These are phyloP conservation scores for Medicago ruthenica DNA, from an alignment of 306 rosid genomes.

Conservation along the genomic window DNA sequence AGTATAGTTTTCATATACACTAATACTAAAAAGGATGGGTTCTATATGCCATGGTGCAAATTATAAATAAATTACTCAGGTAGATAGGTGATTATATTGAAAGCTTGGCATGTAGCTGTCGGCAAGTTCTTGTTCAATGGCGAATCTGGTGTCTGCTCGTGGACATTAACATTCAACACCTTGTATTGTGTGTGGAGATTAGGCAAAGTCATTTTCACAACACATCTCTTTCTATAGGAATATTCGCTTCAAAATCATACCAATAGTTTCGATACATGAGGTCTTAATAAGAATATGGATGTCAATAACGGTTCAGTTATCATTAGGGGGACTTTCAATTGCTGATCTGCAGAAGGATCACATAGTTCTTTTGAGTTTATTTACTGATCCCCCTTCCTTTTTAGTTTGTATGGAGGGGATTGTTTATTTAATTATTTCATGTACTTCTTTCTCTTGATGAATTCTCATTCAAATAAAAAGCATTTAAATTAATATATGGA, in stretches of 20 bases:
- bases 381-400: background rate
- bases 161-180: constrained; percentile 15
- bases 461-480: constrained; percentile 8
- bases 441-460: background rate
- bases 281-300: constrained; percentile 11
- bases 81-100: background rate
- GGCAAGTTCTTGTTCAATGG: constrained; percentile 23
- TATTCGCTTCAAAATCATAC: constrained; percentile 19
- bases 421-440: background rate
- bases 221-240: background rate
- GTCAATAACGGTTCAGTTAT: constrained; percentile 27
- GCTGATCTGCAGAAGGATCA: background rate
- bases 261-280: constrained; percentile 1
- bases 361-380: constrained; percentile 4
- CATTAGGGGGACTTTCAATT: background rate
- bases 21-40: background rate
- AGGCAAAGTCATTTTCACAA: constrained; percentile 12
- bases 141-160: background rate
- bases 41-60: constrained; percentile 18
- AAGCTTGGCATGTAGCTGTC: constrained; percentile 11
- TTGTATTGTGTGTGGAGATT: constrained; percentile 15
- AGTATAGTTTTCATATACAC: too few relatives aligned
- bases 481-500: background rate
- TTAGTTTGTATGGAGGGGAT: constrained; percentile 4
- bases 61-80: background rate